Evolutionary conservation across 2,329 filamentous ascomycete genomes (phyloP).

Genomic region (Pseudonectria buxi): DNA sequence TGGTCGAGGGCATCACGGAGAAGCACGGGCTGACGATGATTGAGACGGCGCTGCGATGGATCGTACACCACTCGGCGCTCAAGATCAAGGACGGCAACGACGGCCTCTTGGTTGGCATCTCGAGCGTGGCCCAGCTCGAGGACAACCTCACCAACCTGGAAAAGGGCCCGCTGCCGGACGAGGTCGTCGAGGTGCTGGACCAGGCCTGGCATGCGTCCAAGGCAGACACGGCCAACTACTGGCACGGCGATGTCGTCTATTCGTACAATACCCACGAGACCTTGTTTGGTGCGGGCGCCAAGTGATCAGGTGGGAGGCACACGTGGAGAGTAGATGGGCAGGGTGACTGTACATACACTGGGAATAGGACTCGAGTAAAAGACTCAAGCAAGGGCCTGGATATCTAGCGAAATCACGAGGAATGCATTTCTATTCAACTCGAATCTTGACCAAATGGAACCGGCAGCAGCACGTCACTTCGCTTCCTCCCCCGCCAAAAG

Average conservation of each 20-base stretch:
- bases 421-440: no score
- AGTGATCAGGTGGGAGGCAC: constrained; percentile 21
- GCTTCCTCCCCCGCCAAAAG: not conserved
- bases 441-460: no score
- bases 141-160: constrained; percentile 52
- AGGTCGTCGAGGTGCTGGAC: constrained; percentile 68
- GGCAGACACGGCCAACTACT: constrained; percentile 44
- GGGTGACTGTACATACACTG: no score
- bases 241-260: constrained; percentile 58
- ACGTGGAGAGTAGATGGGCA: not conserved
- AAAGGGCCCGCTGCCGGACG: constrained; percentile 68
- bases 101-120: constrained; percentile 54
- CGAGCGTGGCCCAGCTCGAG: constrained; percentile 49
- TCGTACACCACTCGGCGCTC: constrained; percentile 61
- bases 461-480: not conserved
- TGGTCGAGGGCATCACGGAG: constrained; percentile 60
- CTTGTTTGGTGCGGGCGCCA: constrained; percentile 45
- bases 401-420: no score
- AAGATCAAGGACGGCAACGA: constrained; percentile 47
- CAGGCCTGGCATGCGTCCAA: constrained; percentile 71
- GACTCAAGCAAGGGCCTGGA: no score
- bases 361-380: no score
- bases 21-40: constrained; percentile 64
- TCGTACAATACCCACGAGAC: constrained; percentile 57
- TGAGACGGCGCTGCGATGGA: constrained; percentile 69